These are phyloP conservation scores for Penicillium pancosmium DNA, from an alignment of 495 filamentous ascomycete species.

Conservation along the genomic window DNA sequence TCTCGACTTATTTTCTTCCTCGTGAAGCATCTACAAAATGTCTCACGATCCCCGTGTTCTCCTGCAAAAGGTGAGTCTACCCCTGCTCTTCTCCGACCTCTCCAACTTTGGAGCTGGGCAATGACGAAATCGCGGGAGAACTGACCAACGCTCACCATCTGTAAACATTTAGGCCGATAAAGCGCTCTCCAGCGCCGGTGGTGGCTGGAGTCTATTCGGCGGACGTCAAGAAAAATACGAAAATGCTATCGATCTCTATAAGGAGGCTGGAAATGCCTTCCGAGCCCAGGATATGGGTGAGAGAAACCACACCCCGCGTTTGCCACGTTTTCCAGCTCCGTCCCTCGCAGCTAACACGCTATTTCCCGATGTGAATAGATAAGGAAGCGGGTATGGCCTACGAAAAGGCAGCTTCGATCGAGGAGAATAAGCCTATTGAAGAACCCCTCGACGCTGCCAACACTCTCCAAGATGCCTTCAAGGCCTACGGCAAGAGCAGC, in stretches of 20 bases:
- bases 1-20: background rate
- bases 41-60: slow-evolving; percentile 59
- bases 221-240: slow-evolving; percentile 82
- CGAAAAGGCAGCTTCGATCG: slow-evolving; percentile 76
- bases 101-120: slow-evolving; percentile 19
- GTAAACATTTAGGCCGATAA: slow-evolving; percentile 69
- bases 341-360: background rate
- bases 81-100: slow-evolving; percentile 21
- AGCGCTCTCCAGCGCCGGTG: slow-evolving; percentile 64
- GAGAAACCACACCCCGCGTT: slow-evolving; percentile 27
- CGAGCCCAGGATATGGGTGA: slow-evolving; percentile 70
- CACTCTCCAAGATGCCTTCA: slow-evolving; percentile 75
- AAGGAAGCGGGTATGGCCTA: slow-evolving; percentile 81
- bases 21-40: slow-evolving; percentile 28
- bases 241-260: slow-evolving; percentile 78
- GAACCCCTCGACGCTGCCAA: slow-evolving; percentile 90
- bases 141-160: slow-evolving; percentile 29
- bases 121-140: slow-evolving; percentile 31
- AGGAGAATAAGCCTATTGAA: slow-evolving; percentile 68
- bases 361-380: slow-evolving; percentile 44
- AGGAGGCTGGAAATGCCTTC: slow-evolving; percentile 81
- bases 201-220: slow-evolving; percentile 78
- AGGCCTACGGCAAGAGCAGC: slow-evolving; percentile 79
- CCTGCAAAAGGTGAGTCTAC: slow-evolving; percentile 55
- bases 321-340: slow-evolving; percentile 11